Percentiles rank a stretch among this genome's conserved stretches.
Evolutionary conservation across 768 basidiomycete genomes (phyloP).

Genomic region (Sutorius australiensis): DNA sequence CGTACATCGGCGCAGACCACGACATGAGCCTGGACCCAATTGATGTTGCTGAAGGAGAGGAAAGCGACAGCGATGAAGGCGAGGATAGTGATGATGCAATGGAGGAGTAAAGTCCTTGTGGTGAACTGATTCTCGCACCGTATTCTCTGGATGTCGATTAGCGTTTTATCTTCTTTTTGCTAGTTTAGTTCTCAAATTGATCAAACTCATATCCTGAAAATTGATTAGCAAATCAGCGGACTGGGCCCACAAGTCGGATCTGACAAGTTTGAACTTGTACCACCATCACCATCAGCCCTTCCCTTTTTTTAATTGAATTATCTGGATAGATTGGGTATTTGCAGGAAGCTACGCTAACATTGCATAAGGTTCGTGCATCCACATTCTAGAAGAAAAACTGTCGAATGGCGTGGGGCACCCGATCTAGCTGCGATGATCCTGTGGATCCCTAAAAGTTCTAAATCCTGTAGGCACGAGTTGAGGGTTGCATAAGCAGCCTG

Average conservation of each 20-base stretch:
- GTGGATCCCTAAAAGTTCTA: neutral
- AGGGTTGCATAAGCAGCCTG: neutral
- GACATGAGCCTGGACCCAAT: constrained; percentile 81
- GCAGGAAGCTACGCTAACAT: too few species aligned
- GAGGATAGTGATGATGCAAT: constrained; percentile 41
- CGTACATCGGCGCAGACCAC: constrained; percentile 89
- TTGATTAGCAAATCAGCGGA: too few species aligned
- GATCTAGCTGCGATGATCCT: neutral
- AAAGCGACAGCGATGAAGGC: constrained; percentile 70
- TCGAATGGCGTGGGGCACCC: neutral
- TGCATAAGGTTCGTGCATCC: neutral
- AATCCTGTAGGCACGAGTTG: neutral
- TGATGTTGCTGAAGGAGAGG: constrained; percentile 88
- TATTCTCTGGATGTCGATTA: neutral
- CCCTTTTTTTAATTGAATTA: too few species aligned
- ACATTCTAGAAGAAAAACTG: neutral
- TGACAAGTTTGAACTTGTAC: too few species aligned
- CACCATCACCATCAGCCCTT: too few species aligned
- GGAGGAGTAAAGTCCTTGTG: constrained; percentile 39
- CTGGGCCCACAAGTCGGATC: too few species aligned
- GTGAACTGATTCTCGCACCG: neutral
- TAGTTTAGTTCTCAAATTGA: neutral
- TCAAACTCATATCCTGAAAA: too few species aligned
- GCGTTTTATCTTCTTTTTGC: neutral
- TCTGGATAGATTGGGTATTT: too few species aligned